These are phyloP conservation scores for Mycotypha africana DNA, from an alignment of 371 early-diverging fungal genomes.

Conservation along the genomic window DNA sequence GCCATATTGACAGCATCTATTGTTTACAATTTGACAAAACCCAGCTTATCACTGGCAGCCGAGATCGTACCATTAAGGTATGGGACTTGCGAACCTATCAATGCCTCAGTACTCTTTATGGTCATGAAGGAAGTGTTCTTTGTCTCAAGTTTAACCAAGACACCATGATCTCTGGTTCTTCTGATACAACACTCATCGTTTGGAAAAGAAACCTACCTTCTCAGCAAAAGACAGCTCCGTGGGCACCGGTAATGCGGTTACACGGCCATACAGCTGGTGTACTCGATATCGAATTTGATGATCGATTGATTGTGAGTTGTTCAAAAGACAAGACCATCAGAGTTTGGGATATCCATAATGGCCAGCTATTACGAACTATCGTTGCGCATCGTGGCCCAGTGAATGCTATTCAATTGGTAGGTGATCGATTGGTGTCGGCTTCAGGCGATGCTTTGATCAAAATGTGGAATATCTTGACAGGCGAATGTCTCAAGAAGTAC, in stretches of 20 bases:
- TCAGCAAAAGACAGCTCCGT: constrained; percentile 56
- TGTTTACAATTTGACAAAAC: constrained; percentile 88
- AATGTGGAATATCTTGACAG: constrained; percentile 81
- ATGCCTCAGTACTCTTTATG: constrained; percentile 67
- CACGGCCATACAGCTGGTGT: constrained; percentile 75
- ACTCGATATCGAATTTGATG: constrained; percentile 74
- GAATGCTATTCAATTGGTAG: constrained; percentile 79
- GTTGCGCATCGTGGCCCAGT: constrained; percentile 85
- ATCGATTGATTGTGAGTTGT: constrained; percentile 75
- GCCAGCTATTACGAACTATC: constrained; percentile 58
- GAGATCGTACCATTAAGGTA: constrained; percentile 85
- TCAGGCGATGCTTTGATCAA: constrained; percentile 86
- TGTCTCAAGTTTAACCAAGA: constrained; percentile 79
- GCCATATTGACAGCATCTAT: constrained; percentile 93
- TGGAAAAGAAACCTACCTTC: too few relatives aligned
- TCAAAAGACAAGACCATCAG: constrained; percentile 91
- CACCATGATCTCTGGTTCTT: constrained; percentile 87
- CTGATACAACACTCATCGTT: constrained; percentile 83
- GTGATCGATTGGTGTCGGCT: constrained; percentile 73
- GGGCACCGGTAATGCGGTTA: constrained; percentile 40
- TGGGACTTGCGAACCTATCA: constrained; percentile 62
- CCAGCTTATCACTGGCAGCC: constrained; percentile 85
- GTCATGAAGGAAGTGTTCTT: constrained; percentile 89
- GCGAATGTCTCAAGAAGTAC: constrained; percentile 61
- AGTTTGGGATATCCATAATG: constrained; percentile 71